Percentiles rank a stretch among this genome's conserved stretches.
Evolutionary conservation across 2,329 filamentous ascomycete species (phyloP).

Genomic region (Sporothrix inflata): DNA sequence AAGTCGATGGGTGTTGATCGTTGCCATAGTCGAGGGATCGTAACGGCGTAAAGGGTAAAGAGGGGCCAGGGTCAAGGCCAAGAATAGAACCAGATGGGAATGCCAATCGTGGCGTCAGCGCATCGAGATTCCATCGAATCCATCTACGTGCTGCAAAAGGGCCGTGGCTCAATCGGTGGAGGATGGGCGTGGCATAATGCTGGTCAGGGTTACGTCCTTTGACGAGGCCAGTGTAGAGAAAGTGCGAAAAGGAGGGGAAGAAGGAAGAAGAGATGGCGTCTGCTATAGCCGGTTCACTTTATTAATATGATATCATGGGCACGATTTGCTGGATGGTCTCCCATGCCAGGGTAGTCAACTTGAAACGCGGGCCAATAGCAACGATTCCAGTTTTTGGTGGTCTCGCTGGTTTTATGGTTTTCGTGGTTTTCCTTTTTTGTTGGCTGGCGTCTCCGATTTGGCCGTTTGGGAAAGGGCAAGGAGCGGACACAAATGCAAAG

Average conservation of each 20-base stretch:
- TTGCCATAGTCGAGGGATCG: not conserved
- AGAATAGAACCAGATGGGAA: not conserved
- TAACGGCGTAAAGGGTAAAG: not conserved
- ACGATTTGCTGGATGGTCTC: not conserved
- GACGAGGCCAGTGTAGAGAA: no score
- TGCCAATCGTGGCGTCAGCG: not conserved
- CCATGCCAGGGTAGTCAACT: slow-evolving; percentile 2
- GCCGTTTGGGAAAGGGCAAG: no score
- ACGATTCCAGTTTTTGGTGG: not conserved
- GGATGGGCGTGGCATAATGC: not conserved
- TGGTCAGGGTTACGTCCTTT: no score
- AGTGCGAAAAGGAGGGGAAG: not conserved
- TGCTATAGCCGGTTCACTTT: not conserved
- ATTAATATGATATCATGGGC: slow-evolving; percentile 13
- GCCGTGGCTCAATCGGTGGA: not conserved
- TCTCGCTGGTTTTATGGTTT: not conserved
- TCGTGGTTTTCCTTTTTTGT: not conserved
- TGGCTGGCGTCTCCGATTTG: slow-evolving; percentile 7
- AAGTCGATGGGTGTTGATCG: not conserved
- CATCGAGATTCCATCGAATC: not conserved
- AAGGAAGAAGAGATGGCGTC: not conserved
- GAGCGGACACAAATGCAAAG: no score
- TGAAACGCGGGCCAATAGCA: not conserved
- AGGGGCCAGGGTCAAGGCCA: not conserved
- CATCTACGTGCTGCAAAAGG: not conserved